Percentiles rank a stretch among this genome's conserved stretches.
These are phyloP conservation scores for Zalerion maritima DNA, from an alignment of 495 filamentous ascomycete species.

Conservation along the genomic window DNA sequence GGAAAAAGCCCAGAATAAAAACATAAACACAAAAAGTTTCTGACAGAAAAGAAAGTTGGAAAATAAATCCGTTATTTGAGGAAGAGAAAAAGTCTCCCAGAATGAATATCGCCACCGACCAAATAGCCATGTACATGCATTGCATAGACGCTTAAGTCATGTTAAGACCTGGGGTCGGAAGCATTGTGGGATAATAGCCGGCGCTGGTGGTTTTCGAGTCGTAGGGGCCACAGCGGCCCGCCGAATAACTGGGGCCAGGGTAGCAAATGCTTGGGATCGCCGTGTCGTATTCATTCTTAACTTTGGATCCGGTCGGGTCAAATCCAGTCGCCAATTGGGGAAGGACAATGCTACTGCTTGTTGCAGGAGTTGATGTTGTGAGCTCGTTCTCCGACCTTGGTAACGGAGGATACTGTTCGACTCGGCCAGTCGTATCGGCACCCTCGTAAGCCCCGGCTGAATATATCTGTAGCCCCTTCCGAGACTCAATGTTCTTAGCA, in stretches of 20 bases:
- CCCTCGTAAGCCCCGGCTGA: constrained; percentile 29
- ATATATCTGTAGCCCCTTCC: constrained; percentile 34
- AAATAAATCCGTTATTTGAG: too few relatives aligned
- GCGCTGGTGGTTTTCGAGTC: constrained; percentile 28
- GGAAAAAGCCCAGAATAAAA: too few relatives aligned
- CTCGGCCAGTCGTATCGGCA: too few relatives aligned
- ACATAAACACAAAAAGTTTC: too few relatives aligned
- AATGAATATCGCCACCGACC: too few relatives aligned
- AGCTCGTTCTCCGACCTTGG: constrained; percentile 28
- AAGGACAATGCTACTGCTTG: constrained; percentile 13
- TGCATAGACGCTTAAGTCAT: too few relatives aligned
- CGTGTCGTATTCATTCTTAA: constrained; percentile 28
- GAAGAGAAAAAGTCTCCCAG: too few relatives aligned
- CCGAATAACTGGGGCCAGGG: constrained; percentile 18
- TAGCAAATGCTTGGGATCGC: constrained; percentile 29
- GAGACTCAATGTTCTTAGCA: constrained; percentile 25
- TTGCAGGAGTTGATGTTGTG: constrained; percentile 20
- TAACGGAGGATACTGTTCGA: constrained; percentile 19
- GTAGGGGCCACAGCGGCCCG: constrained; percentile 24
- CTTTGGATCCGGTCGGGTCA: constrained; percentile 13
- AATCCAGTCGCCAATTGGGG: constrained; percentile 7
- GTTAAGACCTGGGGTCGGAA: too few relatives aligned
- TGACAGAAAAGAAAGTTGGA: too few relatives aligned
- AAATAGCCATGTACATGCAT: too few relatives aligned
- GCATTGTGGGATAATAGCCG: constrained; percentile 31